Conservation (phyloP, 495 filamentous ascomycete genomes). For the Glonium stellatum region DNA sequence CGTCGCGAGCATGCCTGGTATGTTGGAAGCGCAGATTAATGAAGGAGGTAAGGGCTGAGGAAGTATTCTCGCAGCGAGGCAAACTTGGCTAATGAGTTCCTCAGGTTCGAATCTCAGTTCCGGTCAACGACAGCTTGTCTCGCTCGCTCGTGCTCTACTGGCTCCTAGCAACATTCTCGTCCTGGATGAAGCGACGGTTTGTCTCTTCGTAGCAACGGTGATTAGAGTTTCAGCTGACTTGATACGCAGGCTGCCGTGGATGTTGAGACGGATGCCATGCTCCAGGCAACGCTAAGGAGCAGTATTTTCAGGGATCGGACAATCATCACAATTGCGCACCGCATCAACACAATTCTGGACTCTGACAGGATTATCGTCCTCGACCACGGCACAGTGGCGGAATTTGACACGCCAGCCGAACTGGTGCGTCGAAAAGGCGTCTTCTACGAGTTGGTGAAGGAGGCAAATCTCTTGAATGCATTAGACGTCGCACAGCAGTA, state of each 20-base stretch:
- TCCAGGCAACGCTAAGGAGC: constrained; percentile 59
- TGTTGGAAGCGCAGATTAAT: constrained; percentile 80
- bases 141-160: constrained; percentile 84
- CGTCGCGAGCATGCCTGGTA: constrained; percentile 77
- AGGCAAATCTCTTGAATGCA: constrained; percentile 32
- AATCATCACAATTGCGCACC: constrained; percentile 95
- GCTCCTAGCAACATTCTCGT: constrained; percentile 96
- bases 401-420: constrained; percentile 40
- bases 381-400: constrained; percentile 51
- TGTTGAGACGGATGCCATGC: constrained; percentile 83
- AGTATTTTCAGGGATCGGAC: constrained; percentile 77
- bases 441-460: constrained; percentile 40
- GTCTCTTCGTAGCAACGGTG: constrained; percentile 2
- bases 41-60: constrained; percentile 71
- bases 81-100: neutral
- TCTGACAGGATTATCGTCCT: constrained; percentile 87
- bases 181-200: constrained; percentile 86
- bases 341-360: constrained; percentile 95
- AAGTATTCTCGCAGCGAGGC: neutral
- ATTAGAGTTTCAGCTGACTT: constrained; percentile 5
- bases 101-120: constrained; percentile 64
- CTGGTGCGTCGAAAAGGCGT: constrained; percentile 34
- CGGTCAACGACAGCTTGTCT: constrained; percentile 87
- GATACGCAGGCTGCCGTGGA: constrained; percentile 73
- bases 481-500: constrained; percentile 25